Conservation (phyloP, 306 rosid genomes). For the Purshia tridentata region DNA sequence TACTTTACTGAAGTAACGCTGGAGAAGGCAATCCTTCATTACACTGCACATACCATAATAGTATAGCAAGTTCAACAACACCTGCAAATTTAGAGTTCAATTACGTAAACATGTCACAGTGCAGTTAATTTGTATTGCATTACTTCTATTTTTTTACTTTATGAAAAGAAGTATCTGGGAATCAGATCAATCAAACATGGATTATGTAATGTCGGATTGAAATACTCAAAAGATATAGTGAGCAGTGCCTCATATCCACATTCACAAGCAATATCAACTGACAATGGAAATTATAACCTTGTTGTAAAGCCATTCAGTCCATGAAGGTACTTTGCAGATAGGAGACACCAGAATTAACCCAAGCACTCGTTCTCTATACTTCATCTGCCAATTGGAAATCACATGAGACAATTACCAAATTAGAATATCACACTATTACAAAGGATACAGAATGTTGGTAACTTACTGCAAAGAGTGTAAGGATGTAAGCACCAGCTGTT, state of each 20-base stretch:
- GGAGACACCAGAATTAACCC: slow-evolving; percentile 89
- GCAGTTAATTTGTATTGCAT: background rate
- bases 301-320: slow-evolving; percentile 90
- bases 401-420: slow-evolving; percentile 13
- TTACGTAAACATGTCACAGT: background rate
- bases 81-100: slow-evolving; percentile 40
- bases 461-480: slow-evolving; percentile 82
- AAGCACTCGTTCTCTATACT: slow-evolving; percentile 68
- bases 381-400: slow-evolving; percentile 53
- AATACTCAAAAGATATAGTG: background rate
- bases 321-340: slow-evolving; percentile 71
- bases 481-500: slow-evolving; percentile 85
- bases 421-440: slow-evolving; percentile 16
- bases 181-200: background rate
- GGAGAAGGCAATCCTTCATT: slow-evolving; percentile 83
- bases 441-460: slow-evolving; percentile 6
- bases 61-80: slow-evolving; percentile 67
- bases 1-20: slow-evolving; percentile 89
- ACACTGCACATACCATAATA: slow-evolving; percentile 83
- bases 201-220: background rate
- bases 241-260: too few relatives aligned
- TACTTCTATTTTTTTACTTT: background rate
- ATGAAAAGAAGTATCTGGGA: background rate
- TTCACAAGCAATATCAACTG: slow-evolving; percentile 8
- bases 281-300: slow-evolving; percentile 49